Percentiles rank a stretch among this genome's conserved stretches.
These are phyloP conservation scores for Polyplosphaeria fusca DNA, from an alignment of 495 filamentous ascomycete species.

Conservation along the genomic window DNA sequence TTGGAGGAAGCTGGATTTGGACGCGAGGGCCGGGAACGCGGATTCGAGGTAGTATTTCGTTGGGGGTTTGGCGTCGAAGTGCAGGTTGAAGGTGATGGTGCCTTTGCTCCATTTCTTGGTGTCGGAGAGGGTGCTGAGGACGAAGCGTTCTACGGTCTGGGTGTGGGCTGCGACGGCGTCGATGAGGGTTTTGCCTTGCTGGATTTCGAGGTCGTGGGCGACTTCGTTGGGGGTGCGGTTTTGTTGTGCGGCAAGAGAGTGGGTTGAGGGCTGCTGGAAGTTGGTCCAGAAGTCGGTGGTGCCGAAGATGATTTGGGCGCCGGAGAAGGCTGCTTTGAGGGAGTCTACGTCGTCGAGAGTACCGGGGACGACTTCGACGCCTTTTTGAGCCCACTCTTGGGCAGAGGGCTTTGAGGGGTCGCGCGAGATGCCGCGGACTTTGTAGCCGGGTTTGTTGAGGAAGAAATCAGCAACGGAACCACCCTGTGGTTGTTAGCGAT, in stretches of 20 bases:
- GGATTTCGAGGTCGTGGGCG: slow-evolving; percentile 49
- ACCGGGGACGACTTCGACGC: slow-evolving; percentile 49
- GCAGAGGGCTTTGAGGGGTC: slow-evolving; percentile 39
- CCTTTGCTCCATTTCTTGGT: slow-evolving; percentile 34
- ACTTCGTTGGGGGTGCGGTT: slow-evolving; percentile 43
- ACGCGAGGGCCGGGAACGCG: slow-evolving; percentile 43
- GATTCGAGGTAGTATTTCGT: slow-evolving; percentile 45
- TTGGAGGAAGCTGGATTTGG: slow-evolving; percentile 46
- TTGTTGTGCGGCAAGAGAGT: slow-evolving; percentile 19
- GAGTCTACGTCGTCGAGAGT: slow-evolving; percentile 47
- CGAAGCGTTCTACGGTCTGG: slow-evolving; percentile 26
- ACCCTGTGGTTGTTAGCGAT: slow-evolving; percentile 22
- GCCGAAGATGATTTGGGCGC: slow-evolving; percentile 51
- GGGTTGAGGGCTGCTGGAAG: slow-evolving; percentile 36
- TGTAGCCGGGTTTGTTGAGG: slow-evolving; percentile 30
- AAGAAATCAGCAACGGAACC: slow-evolving; percentile 34
- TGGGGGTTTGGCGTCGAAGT: slow-evolving; percentile 40
- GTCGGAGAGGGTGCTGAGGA: slow-evolving; percentile 31
- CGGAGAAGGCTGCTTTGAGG: slow-evolving; percentile 47
- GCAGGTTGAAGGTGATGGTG: slow-evolving; percentile 33
- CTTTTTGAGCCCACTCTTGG: slow-evolving; percentile 41
- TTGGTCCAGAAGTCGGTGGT: slow-evolving; percentile 53
- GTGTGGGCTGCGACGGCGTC: slow-evolving; percentile 46
- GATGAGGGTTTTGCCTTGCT: slow-evolving; percentile 50
- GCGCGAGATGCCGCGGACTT: slow-evolving; percentile 38